phyloP scores from a whole-genome alignment of 164 flowering plant species.

The Magnolia sinica region DNA sequence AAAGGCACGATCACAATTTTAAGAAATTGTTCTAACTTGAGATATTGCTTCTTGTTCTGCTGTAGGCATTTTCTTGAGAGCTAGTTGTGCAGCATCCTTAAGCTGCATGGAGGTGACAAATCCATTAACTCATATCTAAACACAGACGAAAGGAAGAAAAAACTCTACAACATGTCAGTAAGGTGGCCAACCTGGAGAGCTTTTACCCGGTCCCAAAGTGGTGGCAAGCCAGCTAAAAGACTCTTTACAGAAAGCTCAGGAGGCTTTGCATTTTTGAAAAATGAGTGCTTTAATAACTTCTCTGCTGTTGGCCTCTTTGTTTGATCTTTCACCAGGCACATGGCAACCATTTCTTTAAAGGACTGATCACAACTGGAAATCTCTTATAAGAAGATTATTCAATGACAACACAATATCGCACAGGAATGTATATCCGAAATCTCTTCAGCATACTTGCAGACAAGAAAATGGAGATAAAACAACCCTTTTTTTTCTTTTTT shows the following conservation, averaged over 20 bases:
- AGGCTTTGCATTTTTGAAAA: constrained; percentile 86
- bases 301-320: constrained; percentile 96
- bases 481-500: too few species aligned
- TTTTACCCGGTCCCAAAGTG: constrained; percentile 95
- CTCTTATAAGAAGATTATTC: constrained; percentile 45
- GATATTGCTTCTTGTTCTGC: constrained; percentile 97
- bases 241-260: constrained; percentile 79
- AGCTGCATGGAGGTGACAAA: constrained; percentile 40
- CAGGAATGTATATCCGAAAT: neutral
- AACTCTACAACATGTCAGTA: neutral
- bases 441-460: neutral
- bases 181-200: constrained; percentile 66
- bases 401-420: constrained; percentile 6
- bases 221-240: constrained; percentile 77
- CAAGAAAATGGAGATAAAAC: neutral
- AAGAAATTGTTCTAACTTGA: constrained; percentile 47
- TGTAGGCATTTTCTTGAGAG: constrained; percentile 92
- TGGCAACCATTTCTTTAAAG: constrained; percentile 99
- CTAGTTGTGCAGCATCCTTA: constrained; percentile 96
- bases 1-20: neutral
- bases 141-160: constrained; percentile 1
- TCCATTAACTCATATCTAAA: constrained; percentile 10
- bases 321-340: constrained; percentile 99
- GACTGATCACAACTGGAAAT: constrained; percentile 79
- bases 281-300: constrained; percentile 82